Evolutionary conservation across 169 alveolate species (phyloP).

Genomic region (Ichthyophthirius multifiliis): DNA sequence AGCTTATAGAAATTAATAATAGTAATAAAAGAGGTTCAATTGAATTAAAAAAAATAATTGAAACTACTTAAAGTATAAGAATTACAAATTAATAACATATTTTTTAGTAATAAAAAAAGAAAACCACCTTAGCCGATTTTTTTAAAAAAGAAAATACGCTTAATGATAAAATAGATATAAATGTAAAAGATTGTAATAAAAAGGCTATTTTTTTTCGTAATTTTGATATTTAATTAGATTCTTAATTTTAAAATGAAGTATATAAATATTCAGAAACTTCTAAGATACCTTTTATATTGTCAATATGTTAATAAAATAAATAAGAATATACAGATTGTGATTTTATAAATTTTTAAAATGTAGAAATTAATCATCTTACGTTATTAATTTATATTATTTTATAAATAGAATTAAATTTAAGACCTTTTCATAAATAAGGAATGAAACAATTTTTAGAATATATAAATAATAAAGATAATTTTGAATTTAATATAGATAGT

Average conservation of each 20-base stretch:
- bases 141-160: too few species aligned
- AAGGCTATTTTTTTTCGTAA: not conserved
- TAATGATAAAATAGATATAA: not conserved
- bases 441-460: too few species aligned
- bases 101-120: not conserved
- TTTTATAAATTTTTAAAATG: too few species aligned
- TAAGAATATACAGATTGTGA: too few species aligned
- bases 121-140: too few species aligned
- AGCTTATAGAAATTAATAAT: not conserved
- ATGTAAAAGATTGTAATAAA: not conserved
- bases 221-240: not conserved
- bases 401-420: too few species aligned
- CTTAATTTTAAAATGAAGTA: conserved; percentile 4
- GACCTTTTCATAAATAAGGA: too few species aligned
- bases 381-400: too few species aligned
- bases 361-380: too few species aligned
- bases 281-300: not conserved
- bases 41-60: not conserved
- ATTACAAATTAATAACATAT: not conserved
- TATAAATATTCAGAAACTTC: not conserved
- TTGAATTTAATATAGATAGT: too few species aligned
- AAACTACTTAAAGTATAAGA: not conserved
- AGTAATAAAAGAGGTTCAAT: not conserved
- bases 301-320: too few species aligned
- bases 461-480: too few species aligned